Base-by-base conservation (phyloP, 1,284 basidiomycete genomes). In the Xerocomus nothofagi region DNA sequence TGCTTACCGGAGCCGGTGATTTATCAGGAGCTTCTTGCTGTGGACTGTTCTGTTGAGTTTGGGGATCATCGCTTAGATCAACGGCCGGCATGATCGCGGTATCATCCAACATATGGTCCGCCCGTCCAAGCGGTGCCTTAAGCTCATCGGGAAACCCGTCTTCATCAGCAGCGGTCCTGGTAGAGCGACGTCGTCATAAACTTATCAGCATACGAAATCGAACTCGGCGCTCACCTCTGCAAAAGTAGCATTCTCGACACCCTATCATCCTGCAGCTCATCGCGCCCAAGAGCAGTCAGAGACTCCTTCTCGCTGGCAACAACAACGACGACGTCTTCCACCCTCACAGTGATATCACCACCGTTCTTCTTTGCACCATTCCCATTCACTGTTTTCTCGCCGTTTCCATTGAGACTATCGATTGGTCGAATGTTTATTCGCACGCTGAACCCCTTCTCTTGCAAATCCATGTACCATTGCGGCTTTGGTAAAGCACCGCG, bases 221-320 rank as follows among this genome's bases (percentile, higher is more conserved):
- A 47, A 27, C 38, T 42, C 20, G 12, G 36, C 27, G 39, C 51
- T 44, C 42, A 88, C 87, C 86, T 77, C 33, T 80, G 79, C 49
- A 90, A 73, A 20, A 86, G 68, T 38, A 75, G 67, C 80, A 85
- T 81, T 70, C 76, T 81, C 48, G 73, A 72, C 50, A 81, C 74
- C 58, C 81, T 73, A 57, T 84, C 81, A 60, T 89, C 84, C 62
- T 86, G 75, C 57, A 90, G 67, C 64, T 88, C 87, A 50, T 89
- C 86, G 49, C 84, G 74, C 24, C 86, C 86, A 41, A 89, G 69
- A 46, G 71, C 77, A 50, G 80, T 82, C 61, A 88, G 67, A 18
- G 78, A 79, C 62, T 88, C 84, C 72, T 88, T 91, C 74, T 94
- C 92, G 50, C 78, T 80, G 34, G 85, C 73, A 40, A 91, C 78